phyloP scores from a whole-genome alignment of 345 rosid genomes.

The Schrenkiella parvula region DNA sequence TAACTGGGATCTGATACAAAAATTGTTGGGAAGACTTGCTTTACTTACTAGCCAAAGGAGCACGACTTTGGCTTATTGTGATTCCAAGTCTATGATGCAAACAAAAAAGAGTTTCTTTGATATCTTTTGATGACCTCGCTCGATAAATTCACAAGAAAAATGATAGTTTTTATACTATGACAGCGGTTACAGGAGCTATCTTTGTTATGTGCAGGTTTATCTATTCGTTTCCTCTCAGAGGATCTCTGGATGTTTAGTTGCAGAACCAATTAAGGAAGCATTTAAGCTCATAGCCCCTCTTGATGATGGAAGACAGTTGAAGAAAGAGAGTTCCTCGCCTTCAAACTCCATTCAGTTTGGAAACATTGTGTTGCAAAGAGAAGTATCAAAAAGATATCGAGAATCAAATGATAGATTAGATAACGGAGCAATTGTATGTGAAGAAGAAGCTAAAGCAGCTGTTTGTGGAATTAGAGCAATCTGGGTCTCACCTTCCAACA shows the following conservation, averaged over 20 bases:
- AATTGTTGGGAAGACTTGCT: background rate
- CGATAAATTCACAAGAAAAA: background rate
- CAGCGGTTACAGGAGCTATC: background rate
- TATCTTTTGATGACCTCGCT: background rate
- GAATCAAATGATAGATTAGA: slow-evolving; percentile 24
- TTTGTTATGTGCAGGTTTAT: slow-evolving; percentile 55
- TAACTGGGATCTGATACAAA: background rate
- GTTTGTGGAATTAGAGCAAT: slow-evolving; percentile 81
- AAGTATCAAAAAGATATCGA: slow-evolving; percentile 41
- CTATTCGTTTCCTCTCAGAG: slow-evolving; percentile 55
- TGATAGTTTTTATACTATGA: background rate
- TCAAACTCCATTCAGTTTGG: slow-evolving; percentile 64
- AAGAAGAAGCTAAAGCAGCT: slow-evolving; percentile 50
- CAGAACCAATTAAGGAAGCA: slow-evolving; percentile 82
- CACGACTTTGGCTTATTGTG: background rate
- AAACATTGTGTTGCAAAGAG: slow-evolving; percentile 51
- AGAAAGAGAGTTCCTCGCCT: slow-evolving; percentile 27
- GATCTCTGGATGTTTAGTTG: slow-evolving; percentile 66
- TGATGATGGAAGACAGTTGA: slow-evolving; percentile 27
- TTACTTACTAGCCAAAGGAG: background rate
- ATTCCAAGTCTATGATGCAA: background rate
- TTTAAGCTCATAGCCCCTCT: slow-evolving; percentile 46
- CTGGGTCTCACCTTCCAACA: slow-evolving; percentile 81
- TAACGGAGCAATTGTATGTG: slow-evolving; percentile 50
- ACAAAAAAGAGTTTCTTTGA: background rate